Evolutionary conservation across 768 basidiomycete species (phyloP).

Genomic region (Sarcodon aspratus): DNA sequence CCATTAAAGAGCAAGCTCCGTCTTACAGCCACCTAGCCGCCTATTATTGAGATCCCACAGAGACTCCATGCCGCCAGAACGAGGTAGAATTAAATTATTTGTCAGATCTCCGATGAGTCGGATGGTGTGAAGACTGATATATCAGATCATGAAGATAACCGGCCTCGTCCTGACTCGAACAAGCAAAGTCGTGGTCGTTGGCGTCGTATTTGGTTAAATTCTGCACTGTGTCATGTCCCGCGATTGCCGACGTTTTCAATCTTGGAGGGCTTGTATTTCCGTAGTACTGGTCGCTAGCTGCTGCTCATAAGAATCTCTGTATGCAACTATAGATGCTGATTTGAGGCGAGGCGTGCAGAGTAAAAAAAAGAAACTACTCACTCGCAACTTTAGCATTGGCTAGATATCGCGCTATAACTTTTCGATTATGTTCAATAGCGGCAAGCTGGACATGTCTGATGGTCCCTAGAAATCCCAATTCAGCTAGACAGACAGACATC

Average conservation of each 20-base stretch:
- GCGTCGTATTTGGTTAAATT: too few species aligned
- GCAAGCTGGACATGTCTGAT: slow-evolving; percentile 78
- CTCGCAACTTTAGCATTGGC: slow-evolving; percentile 41
- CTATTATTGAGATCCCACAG: too few species aligned
- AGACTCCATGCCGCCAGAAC: too few species aligned
- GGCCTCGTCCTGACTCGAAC: too few species aligned
- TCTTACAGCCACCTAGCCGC: too few species aligned
- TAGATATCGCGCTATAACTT: slow-evolving; percentile 57
- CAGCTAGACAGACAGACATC: not conserved
- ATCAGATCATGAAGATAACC: too few species aligned
- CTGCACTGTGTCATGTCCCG: not conserved
- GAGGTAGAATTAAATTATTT: too few species aligned
- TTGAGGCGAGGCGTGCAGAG: not conserved
- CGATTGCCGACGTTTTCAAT: slow-evolving; percentile 23
- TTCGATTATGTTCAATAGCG: slow-evolving; percentile 63
- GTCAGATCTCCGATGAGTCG: too few species aligned
- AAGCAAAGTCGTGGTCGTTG: too few species aligned
- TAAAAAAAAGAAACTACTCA: slow-evolving; percentile 15
- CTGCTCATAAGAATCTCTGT: slow-evolving; percentile 48
- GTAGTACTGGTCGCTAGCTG: slow-evolving; percentile 44
- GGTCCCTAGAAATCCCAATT: slow-evolving; percentile 41
- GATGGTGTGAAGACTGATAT: too few species aligned
- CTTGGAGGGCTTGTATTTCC: slow-evolving; percentile 59
- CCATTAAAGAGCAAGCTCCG: too few species aligned
- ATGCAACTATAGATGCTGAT: slow-evolving; percentile 26